A percentile compares a stretch with the other conserved stretches of the same genome.
Conservation (phyloP, 768 basidiomycete genomes). For the Phlegmacium glaucopus region DNA sequence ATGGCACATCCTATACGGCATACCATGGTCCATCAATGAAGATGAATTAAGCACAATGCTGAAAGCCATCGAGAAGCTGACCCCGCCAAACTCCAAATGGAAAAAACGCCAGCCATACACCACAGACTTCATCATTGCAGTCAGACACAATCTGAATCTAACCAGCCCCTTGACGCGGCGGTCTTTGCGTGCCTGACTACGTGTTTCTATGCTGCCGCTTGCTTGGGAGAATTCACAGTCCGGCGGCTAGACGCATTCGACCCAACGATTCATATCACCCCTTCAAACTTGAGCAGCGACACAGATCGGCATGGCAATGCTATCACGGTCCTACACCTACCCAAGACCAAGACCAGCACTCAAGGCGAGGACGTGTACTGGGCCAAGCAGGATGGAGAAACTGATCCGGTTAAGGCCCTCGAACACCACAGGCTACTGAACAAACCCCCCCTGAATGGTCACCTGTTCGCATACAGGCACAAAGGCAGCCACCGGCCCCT, state of each 20-base stretch:
- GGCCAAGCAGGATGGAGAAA: conserved; percentile 18
- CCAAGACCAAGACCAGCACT: background rate
- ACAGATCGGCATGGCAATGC: background rate
- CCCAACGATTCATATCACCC: background rate
- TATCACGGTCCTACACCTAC: conserved; percentile 11
- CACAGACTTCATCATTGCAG: too few species aligned
- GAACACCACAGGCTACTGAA: conserved; percentile 25
- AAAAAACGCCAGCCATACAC: too few species aligned
- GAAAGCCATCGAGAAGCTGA: too few species aligned
- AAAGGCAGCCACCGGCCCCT: conserved; percentile 14
- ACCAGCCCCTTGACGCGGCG: too few species aligned
- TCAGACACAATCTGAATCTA: too few species aligned
- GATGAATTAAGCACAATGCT: too few species aligned
- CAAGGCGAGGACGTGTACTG: conserved; percentile 28
- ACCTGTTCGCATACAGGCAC: conserved; percentile 26
- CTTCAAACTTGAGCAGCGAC: conserved; percentile 1
- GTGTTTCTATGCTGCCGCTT: too few species aligned
- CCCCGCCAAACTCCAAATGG: too few species aligned
- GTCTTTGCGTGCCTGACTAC: too few species aligned
- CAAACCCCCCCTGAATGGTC: conserved; percentile 4
- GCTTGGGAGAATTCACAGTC: too few species aligned
- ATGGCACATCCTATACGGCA: too few species aligned
- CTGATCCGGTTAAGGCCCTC: conserved; percentile 19
- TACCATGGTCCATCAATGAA: too few species aligned
- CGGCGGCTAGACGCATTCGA: background rate